A percentile compares a stretch with the other conserved stretches of the same genome.
Conservation (phyloP, 2,329 filamentous ascomycete species). For the Colletotrichum tamarilloi region DNA sequence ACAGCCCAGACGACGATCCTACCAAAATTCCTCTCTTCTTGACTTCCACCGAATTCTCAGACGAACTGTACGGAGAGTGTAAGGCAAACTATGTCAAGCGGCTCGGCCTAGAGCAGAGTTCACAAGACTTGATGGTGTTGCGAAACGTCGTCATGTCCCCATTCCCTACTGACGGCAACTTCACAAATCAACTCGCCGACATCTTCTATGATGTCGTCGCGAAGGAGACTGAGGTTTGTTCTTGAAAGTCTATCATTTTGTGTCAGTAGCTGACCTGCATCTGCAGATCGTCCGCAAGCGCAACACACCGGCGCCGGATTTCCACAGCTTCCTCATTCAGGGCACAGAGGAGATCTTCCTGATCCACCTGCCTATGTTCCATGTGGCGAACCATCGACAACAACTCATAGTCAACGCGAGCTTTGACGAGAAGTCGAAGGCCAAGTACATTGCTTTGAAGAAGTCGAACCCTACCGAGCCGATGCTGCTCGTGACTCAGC, state of each 20-base stretch:
- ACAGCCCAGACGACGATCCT: constrained; percentile 40
- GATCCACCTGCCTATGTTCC: neutral
- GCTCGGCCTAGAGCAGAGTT: constrained; percentile 42
- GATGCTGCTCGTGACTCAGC: neutral
- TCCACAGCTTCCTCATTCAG: neutral
- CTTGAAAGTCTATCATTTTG: too few relatives aligned
- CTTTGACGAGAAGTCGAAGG: neutral
- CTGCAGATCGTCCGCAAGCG: neutral
- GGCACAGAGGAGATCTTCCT: neutral
- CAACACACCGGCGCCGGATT: neutral
- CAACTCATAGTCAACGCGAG: neutral
- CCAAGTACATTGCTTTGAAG: neutral
- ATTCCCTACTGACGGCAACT: constrained; percentile 52
- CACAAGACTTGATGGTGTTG: constrained; percentile 54
- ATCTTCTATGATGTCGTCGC: constrained; percentile 45
- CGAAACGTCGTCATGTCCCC: constrained; percentile 61
- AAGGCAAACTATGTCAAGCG: neutral
- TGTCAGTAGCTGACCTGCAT: too few relatives aligned
- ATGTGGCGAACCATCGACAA: neutral
- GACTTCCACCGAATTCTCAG: neutral
- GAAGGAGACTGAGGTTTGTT: constrained; percentile 40
- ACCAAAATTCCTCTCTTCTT: neutral
- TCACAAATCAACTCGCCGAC: constrained; percentile 49
- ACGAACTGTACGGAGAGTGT: neutral
- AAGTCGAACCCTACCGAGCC: neutral